These are phyloP conservation scores for Prosopis cineraria DNA, from an alignment of 306 rosid genomes.

Conservation along the genomic window DNA sequence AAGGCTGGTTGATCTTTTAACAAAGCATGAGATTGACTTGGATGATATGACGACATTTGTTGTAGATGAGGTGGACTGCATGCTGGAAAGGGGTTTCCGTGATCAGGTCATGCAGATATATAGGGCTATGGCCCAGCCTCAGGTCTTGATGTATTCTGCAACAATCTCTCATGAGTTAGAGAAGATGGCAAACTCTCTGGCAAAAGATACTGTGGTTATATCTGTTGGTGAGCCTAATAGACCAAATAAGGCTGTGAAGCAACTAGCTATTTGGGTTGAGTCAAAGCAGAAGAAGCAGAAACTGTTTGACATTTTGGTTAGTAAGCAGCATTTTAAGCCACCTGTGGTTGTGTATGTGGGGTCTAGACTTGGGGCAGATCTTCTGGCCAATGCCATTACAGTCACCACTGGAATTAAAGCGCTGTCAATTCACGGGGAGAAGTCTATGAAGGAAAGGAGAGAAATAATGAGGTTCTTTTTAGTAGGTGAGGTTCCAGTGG, in stretches of 20 bases:
- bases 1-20: conserved; percentile 77
- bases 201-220: conserved; percentile 48
- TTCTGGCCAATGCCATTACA: conserved; percentile 71
- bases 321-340: conserved; percentile 79
- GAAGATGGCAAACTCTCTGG: conserved; percentile 65
- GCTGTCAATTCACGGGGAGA: conserved; percentile 80
- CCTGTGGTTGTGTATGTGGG: conserved; percentile 70
- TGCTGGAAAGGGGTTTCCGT: conserved; percentile 75
- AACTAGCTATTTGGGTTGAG: conserved; percentile 81
- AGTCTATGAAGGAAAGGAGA: conserved; percentile 83
- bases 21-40: conserved; percentile 64
- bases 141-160: conserved; percentile 82
- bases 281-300: conserved; percentile 81
- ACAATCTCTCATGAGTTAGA: conserved; percentile 71
- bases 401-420: conserved; percentile 69
- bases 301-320: conserved; percentile 71
- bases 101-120: conserved; percentile 85
- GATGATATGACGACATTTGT: conserved; percentile 62
- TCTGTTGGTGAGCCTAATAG: conserved; percentile 69
- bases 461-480: conserved; percentile 69
- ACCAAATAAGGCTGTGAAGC: conserved; percentile 82
- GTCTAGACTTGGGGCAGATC: conserved; percentile 86
- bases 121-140: conserved; percentile 71
- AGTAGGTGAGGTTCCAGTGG: conserved; percentile 70
- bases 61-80: conserved; percentile 90